A percentile compares a stretch with the other conserved stretches of the same genome.
phyloP scores from a whole-genome alignment of 805 yeast species.

The Cyberlindnera xishuangbannaensis region DNA sequence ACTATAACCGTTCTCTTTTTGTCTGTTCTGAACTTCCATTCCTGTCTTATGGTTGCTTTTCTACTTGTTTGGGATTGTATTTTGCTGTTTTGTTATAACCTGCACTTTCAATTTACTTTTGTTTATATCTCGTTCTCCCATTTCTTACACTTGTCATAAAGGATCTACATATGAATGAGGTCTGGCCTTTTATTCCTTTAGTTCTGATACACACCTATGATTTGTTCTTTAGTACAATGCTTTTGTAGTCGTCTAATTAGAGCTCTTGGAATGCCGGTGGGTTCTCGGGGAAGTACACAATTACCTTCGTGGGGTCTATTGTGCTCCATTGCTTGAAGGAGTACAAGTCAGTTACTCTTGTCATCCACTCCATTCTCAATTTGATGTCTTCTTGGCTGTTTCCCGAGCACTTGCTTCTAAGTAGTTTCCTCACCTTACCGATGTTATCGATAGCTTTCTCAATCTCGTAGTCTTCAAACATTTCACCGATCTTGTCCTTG shows the following conservation, averaged over 20 bases:
- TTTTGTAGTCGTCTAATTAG: no score
- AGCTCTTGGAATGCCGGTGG: slow-evolving; percentile 33
- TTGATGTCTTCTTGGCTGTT: slow-evolving; percentile 45
- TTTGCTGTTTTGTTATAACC: no score
- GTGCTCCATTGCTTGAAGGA: slow-evolving; percentile 57
- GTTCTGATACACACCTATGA: neutral
- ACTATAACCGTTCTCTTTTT: no score
- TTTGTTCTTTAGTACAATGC: neutral
- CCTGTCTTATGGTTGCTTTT: no score
- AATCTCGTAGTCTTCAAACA: slow-evolving; percentile 35
- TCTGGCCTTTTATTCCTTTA: slow-evolving; percentile 1
- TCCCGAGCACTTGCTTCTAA: slow-evolving; percentile 42
- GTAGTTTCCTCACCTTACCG: slow-evolving; percentile 45
- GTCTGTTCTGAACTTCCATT: no score
- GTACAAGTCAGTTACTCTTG: slow-evolving; percentile 54
- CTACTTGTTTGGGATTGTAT: no score
- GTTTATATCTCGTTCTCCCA: no score
- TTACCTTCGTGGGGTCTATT: slow-evolving; percentile 20
- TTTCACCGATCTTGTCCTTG: slow-evolving; percentile 43
- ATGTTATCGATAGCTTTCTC: slow-evolving; percentile 57
- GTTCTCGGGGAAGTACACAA: slow-evolving; percentile 38
- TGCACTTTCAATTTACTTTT: no score
- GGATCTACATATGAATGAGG: slow-evolving; percentile 1
- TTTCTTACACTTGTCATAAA: no score
- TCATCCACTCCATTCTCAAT: slow-evolving; percentile 68